Conservation (phyloP, 495 filamentous ascomycete genomes). For the Physcia stellaris region DNA sequence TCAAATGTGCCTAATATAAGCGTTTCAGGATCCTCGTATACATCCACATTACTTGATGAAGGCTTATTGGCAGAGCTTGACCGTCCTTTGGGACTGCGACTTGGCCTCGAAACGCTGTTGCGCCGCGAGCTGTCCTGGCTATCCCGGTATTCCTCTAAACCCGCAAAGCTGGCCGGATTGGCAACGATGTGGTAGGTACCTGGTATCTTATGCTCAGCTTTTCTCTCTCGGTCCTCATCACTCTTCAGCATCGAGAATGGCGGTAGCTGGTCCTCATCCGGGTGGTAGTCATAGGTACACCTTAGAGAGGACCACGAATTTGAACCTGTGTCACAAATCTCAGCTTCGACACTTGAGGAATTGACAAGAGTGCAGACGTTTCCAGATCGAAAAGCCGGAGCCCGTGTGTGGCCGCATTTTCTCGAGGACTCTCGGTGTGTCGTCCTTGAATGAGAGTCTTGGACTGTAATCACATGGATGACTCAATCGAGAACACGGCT, state of each 20-base stretch:
- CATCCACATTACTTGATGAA: conserved; percentile 7
- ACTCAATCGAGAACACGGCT: conserved; percentile 43
- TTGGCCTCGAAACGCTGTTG: too few species aligned
- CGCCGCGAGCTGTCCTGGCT: conserved; percentile 8
- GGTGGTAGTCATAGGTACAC: conserved; percentile 18
- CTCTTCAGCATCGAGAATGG: conserved; percentile 39
- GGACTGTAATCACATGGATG: conserved; percentile 46
- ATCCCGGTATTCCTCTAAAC: conserved; percentile 38
- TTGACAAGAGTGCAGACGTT: too few species aligned
- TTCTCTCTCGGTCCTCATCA: conserved; percentile 48
- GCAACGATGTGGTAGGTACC: conserved; percentile 45
- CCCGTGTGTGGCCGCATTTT: conserved; percentile 41
- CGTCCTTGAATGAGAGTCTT: conserved; percentile 40
- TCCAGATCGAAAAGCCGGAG: conserved; percentile 36
- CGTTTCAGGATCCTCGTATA: conserved; percentile 26
- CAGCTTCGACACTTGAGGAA: too few species aligned
- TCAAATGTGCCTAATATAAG: conserved; percentile 37
- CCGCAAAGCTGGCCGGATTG: conserved; percentile 40
- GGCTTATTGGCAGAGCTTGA: too few species aligned
- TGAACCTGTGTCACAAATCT: neutral
- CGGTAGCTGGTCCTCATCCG: conserved; percentile 30
- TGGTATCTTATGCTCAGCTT: conserved; percentile 36
- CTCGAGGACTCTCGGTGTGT: conserved; percentile 39
- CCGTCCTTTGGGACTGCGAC: too few species aligned
- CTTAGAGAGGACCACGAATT: conserved; percentile 11